Conservation (phyloP, 1,284 basidiomycete genomes). For the Melampsora larici-populina region DNA sequence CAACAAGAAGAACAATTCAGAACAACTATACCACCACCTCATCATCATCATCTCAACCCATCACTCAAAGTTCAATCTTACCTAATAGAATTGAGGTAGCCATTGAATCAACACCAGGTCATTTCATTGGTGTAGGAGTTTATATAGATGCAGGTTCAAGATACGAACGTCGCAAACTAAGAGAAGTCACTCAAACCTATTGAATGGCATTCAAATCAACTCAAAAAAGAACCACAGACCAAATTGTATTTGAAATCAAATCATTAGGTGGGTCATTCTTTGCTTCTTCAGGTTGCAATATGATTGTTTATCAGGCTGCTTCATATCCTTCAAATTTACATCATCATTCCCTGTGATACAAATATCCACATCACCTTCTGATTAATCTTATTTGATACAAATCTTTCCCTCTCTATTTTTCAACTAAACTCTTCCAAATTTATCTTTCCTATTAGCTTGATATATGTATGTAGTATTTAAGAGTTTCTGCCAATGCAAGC, state of each 20-base stretch:
- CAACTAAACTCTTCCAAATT: no score
- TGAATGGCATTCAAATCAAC: slow-evolving; percentile 40
- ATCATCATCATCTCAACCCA: no score
- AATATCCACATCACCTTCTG: no score
- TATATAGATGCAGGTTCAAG: slow-evolving; percentile 34
- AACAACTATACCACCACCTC: no score
- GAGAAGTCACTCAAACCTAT: slow-evolving; percentile 36
- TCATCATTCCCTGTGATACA: no score
- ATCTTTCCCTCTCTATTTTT: no score
- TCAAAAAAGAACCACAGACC: slow-evolving; percentile 15
- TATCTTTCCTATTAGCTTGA: no score
- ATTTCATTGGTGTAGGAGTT: slow-evolving; percentile 38
- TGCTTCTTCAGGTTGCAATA: slow-evolving; percentile 37
- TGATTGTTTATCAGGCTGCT: slow-evolving; percentile 36
- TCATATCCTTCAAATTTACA: no score
- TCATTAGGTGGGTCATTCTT: slow-evolving; percentile 38
- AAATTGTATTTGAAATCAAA: slow-evolving; percentile 39
- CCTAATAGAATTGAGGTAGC: slow-evolving; percentile 23
- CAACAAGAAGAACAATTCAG: no score
- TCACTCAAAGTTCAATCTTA: slow-evolving; percentile 22
- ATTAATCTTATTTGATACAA: no score
- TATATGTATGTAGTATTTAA: no score
- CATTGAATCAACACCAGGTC: slow-evolving; percentile 23
- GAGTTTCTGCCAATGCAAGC: no score
- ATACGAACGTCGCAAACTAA: slow-evolving; percentile 14